Evolutionary conservation across 1,284 basidiomycete genomes (phyloP), one percentile per base, ranked within the genome.

Genomic region (Apiotrichum laibachii): DNA sequence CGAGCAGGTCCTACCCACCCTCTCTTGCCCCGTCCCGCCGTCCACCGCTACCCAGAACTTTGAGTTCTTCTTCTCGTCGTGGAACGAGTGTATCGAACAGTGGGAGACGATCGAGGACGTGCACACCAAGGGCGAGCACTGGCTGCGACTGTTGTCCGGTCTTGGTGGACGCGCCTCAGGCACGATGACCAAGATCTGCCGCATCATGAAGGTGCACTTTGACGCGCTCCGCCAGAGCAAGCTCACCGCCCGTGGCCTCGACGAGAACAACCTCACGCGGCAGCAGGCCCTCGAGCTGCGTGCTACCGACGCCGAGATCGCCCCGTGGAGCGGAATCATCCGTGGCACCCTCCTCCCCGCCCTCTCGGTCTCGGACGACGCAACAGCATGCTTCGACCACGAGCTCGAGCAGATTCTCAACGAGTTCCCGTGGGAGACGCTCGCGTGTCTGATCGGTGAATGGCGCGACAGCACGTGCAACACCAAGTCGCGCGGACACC

Each of bases 381-480:
- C 53, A 2, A 92, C 92, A 68, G 89, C 90, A 10, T 86, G 92
- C 10, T 89, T 88, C 71, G 88, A 89, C 18, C 86, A 88, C 53
- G 92, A 95, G 63, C 82, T 95, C 3, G 95, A 92, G 92, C 85
- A 86, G 62, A 84, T 97, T 48, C 83, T 99, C 50, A 81, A 85
- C 44, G 84, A 85, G 61, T 90, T 89, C 72, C 86, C 90, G 50
- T 88, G 87, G 57, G 85, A 87, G 9, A 81, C 85, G 48, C 89
- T 96, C 4, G 98, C 91, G 85, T 84, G 83, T 42, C 80, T 99
- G 33, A 97, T 99, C 70, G 96, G 94, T 50, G 94, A 99, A 80
- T 98, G 95, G 96, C 89, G 89, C 77, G 83, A 86, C 55, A 80
- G 81, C 50, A 84, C 80, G n/a, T 81, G 80, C 66, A 77, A 78